Conservation (phyloP, 495 filamentous ascomycete species). For the Aspergillus cavernicola region DNA sequence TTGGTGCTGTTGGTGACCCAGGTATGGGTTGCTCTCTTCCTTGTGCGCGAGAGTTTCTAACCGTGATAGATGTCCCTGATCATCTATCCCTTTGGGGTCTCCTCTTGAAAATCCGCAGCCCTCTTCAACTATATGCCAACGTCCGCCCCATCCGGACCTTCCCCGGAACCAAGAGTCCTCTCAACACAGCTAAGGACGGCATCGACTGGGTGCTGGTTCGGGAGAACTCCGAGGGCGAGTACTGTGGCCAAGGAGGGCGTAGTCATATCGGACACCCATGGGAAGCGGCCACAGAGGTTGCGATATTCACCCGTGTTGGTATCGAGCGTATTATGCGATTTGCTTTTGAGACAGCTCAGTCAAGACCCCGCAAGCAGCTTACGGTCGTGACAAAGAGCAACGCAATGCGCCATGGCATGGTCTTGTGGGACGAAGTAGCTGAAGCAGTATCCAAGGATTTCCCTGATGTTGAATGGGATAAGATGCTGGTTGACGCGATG, state of each 20-base stretch:
- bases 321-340: conserved; percentile 55
- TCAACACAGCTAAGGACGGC: conserved; percentile 37
- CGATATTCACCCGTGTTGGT: conserved; percentile 52
- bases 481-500: conserved; percentile 60
- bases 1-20: conserved; percentile 55
- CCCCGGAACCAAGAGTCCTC: conserved; percentile 45
- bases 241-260: conserved; percentile 52
- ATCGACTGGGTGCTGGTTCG: conserved; percentile 56
- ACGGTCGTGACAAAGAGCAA: conserved; percentile 60
- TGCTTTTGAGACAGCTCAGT: conserved; percentile 49
- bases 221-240: conserved; percentile 57
- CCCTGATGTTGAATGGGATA: conserved; percentile 51
- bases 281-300: conserved; percentile 52
- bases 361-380: conserved; percentile 43
- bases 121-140: conserved; percentile 54
- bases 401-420: conserved; percentile 54
- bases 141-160: conserved; percentile 49
- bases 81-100: conserved; percentile 56
- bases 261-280: conserved; percentile 47
- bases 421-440: conserved; percentile 54
- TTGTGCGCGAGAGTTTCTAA: not conserved
- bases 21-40: conserved; percentile 31
- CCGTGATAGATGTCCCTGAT: conserved; percentile 46
- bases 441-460: conserved; percentile 43
- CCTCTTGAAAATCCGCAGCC: conserved; percentile 50